Conservation (phyloP, 2,329 filamentous ascomycete species). For the Exophiala sideris region DNA sequence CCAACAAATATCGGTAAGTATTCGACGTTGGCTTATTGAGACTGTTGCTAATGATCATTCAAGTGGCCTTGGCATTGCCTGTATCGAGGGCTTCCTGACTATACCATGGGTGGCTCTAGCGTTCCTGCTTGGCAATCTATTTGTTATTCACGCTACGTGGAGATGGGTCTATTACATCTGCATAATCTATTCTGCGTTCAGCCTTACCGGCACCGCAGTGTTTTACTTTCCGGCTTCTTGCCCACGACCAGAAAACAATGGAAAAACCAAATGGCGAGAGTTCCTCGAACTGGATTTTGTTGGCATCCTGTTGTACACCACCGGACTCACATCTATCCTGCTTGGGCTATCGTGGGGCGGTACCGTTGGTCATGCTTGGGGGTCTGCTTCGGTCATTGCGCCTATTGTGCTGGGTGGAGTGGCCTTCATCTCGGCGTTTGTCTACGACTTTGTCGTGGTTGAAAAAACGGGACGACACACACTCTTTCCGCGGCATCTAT, state of each 20-base stretch:
- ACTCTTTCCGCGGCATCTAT: not conserved
- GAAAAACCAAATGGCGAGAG: slow-evolving; percentile 34
- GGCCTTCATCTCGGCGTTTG: slow-evolving; percentile 35
- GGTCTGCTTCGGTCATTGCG: slow-evolving; percentile 35
- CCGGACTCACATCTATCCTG: slow-evolving; percentile 42
- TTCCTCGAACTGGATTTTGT: slow-evolving; percentile 46
- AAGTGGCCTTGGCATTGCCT: slow-evolving; percentile 30
- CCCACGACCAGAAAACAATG: slow-evolving; percentile 35
- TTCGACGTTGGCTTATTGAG: no score
- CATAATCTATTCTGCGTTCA: slow-evolving; percentile 1
- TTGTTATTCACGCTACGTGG: slow-evolving; percentile 48
- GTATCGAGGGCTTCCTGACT: slow-evolving; percentile 36
- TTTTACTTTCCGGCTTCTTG: slow-evolving; percentile 50
- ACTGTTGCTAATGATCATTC: slow-evolving; percentile 28
- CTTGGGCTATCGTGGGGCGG: slow-evolving; percentile 45
- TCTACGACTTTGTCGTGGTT: slow-evolving; percentile 36
- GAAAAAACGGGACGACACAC: not conserved
- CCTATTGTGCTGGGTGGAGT: slow-evolving; percentile 39
- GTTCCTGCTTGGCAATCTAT: slow-evolving; percentile 44
- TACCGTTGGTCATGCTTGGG: slow-evolving; percentile 39
- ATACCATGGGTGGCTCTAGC: slow-evolving; percentile 36
- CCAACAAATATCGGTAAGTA: slow-evolving; percentile 36
- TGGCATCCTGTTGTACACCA: slow-evolving; percentile 42
- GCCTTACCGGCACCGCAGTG: slow-evolving; percentile 37
- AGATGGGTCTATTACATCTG: slow-evolving; percentile 45